A percentile compares a stretch with the other conserved stretches of the same genome.
phyloP scores from a whole-genome alignment of 2,329 filamentous ascomycete species.

The Arthrocladium fulminans region DNA sequence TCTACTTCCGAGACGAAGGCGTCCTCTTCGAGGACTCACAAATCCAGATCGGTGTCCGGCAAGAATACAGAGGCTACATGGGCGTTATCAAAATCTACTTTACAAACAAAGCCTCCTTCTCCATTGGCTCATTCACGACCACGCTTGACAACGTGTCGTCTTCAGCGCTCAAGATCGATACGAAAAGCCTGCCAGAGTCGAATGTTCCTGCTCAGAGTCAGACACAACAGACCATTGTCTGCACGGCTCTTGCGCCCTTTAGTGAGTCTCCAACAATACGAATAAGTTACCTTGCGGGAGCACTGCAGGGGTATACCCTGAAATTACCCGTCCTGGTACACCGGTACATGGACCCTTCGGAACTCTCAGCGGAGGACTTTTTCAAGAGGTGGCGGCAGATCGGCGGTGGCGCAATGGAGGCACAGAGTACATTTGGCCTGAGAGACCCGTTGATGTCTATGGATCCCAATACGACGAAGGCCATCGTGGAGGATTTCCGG shows the following conservation, averaged over 20 bases:
- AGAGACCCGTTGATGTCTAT: constrained; percentile 52
- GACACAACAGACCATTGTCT: constrained; percentile 89
- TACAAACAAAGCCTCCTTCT: constrained; percentile 78
- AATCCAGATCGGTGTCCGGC: constrained; percentile 82
- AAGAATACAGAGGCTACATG: constrained; percentile 91
- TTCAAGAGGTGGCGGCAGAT: constrained; percentile 99
- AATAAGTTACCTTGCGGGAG: constrained; percentile 87
- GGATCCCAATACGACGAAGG: constrained; percentile 60
- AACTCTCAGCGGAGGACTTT: constrained; percentile 82
- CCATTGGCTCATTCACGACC: constrained; percentile 86
- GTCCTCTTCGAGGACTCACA: constrained; percentile 92
- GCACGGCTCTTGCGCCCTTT: constrained; percentile 76
- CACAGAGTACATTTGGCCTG: constrained; percentile 75
- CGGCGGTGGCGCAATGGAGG: constrained; percentile 75
- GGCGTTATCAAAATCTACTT: constrained; percentile 95
- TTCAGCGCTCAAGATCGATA: constrained; percentile 70
- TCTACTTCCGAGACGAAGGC: constrained; percentile 73
- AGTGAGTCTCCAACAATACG: constrained; percentile 79
- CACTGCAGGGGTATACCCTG: constrained; percentile 82
- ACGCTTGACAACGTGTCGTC: constrained; percentile 66
- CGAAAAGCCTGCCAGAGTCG: constrained; percentile 80
- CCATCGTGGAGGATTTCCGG: constrained; percentile 64
- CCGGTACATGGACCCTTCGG: constrained; percentile 93
- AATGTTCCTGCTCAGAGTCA: constrained; percentile 66
- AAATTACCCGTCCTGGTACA: constrained; percentile 82